phyloP scores from a whole-genome alignment of 1,139 yeast species.

The Maudiozyma humilis region DNA sequence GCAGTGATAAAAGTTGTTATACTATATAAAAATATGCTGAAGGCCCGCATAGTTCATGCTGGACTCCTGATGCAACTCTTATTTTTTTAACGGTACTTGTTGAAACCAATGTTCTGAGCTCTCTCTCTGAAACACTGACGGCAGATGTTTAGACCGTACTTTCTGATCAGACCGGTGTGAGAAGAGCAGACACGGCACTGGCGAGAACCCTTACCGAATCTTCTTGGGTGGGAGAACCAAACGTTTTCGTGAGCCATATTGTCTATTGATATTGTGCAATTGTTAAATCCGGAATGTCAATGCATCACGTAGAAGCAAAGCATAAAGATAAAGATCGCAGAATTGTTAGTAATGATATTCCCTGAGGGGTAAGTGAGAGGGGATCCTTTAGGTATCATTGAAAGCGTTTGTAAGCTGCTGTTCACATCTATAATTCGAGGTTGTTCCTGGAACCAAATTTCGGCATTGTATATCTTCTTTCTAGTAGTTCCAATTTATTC shows the following conservation, averaged over 20 bases:
- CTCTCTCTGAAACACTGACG: constrained; percentile 99
- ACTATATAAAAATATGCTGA: background rate
- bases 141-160: constrained; percentile 99
- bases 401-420: no score
- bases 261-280: constrained; percentile 4
- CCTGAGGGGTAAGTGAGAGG: background rate
- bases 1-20: background rate
- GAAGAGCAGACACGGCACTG: constrained; percentile 99
- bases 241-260: constrained; percentile 99
- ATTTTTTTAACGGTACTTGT: constrained; percentile 85
- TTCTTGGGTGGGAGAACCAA: constrained; percentile 99
- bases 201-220: constrained; percentile 99
- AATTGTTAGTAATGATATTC: constrained; percentile 9
- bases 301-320: background rate
- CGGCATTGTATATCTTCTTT: no score
- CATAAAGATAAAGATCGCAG: background rate
- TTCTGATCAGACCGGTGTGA: constrained; percentile 99
- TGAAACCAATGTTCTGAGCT: constrained; percentile 98
- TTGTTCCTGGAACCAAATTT: no score
- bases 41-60: background rate
- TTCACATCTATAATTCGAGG: no score
- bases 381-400: no score
- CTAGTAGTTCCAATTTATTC: no score
- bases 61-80: background rate
- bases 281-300: no score